Evolutionary conservation across 345 rosid genomes (phyloP).

Genomic region (Arabidopsis thaliana): DNA sequence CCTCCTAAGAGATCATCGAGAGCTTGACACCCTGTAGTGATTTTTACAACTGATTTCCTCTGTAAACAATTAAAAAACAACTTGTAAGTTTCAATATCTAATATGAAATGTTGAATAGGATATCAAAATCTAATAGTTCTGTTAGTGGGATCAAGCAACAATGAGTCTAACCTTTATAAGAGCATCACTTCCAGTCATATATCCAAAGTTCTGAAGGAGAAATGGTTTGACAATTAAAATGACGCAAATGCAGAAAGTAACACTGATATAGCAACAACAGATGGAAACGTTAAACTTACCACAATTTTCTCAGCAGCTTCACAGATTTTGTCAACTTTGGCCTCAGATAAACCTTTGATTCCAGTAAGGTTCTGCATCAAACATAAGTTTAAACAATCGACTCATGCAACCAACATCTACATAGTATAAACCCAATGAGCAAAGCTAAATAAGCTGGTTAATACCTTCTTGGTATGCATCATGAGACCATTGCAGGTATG

Average conservation of each 20-base stretch:
- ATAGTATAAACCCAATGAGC: not conserved
- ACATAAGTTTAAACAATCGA: not conserved
- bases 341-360: slow-evolving; percentile 95
- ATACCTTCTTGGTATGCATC: slow-evolving; percentile 97
- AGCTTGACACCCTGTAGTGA: slow-evolving; percentile 96
- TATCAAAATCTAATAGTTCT: not conserved
- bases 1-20: slow-evolving; percentile 93
- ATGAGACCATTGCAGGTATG: slow-evolving; percentile 95
- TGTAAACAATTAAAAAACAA: slow-evolving; percentile 34
- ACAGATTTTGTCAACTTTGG: slow-evolving; percentile 94
- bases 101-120: not conserved
- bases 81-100: not conserved
- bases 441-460: slow-evolving; percentile 7
- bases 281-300: slow-evolving; percentile 52
- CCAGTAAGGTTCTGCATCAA: slow-evolving; percentile 75
- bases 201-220: slow-evolving; percentile 72
- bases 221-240: not conserved
- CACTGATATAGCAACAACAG: slow-evolving; percentile 8
- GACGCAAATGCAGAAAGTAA: not conserved
- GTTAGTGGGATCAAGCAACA: slow-evolving; percentile 17
- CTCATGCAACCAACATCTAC: slow-evolving; percentile 11
- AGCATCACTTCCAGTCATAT: slow-evolving; percentile 92
- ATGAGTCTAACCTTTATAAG: slow-evolving; percentile 66
- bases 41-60: slow-evolving; percentile 74
- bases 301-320: slow-evolving; percentile 98